A percentile compares a stretch with the other conserved stretches of the same genome.
phyloP scores from a whole-genome alignment of 164 flowering plant species.

The Malania oleifera region DNA sequence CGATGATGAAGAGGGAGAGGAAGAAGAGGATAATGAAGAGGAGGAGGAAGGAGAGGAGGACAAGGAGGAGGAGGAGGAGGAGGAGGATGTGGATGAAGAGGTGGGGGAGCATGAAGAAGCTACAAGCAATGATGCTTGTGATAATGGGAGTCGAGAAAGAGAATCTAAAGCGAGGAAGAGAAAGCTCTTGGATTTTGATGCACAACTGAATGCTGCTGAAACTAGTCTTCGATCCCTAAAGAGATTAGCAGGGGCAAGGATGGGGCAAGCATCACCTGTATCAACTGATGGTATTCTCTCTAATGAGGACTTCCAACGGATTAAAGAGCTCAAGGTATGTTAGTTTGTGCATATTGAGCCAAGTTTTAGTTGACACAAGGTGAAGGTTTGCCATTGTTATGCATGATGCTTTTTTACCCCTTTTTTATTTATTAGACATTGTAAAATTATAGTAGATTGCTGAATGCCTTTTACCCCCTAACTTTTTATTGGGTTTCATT shows the following conservation, averaged over 20 bases:
- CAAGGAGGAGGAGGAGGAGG: neutral
- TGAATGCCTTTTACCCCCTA: neutral
- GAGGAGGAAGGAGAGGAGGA: neutral
- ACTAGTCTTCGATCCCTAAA: slow-evolving; percentile 78
- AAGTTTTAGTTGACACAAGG: neutral
- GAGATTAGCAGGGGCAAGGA: slow-evolving; percentile 48
- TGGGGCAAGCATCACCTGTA: slow-evolving; percentile 22
- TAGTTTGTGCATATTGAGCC: neutral
- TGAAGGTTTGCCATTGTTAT: neutral
- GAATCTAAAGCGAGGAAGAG: slow-evolving; percentile 45
- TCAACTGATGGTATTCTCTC: slow-evolving; percentile 69
- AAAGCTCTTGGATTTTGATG: slow-evolving; percentile 57
- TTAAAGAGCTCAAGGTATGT: slow-evolving; percentile 71
- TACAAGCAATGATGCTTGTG: neutral
- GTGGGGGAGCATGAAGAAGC: neutral
- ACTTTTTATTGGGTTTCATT: slow-evolving; percentile 3
- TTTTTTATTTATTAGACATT: neutral
- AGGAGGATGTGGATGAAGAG: neutral
- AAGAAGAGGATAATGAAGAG: slow-evolving; percentile 9
- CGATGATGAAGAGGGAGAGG: slow-evolving; percentile 8
- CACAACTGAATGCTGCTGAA: slow-evolving; percentile 47
- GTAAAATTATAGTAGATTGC: neutral
- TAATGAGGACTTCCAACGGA: slow-evolving; percentile 78
- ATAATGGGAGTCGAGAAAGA: neutral
- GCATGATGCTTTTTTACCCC: neutral